phyloP scores from a whole-genome alignment of 139 green algal species.

The Raphidocelis subcapitata region DNA sequence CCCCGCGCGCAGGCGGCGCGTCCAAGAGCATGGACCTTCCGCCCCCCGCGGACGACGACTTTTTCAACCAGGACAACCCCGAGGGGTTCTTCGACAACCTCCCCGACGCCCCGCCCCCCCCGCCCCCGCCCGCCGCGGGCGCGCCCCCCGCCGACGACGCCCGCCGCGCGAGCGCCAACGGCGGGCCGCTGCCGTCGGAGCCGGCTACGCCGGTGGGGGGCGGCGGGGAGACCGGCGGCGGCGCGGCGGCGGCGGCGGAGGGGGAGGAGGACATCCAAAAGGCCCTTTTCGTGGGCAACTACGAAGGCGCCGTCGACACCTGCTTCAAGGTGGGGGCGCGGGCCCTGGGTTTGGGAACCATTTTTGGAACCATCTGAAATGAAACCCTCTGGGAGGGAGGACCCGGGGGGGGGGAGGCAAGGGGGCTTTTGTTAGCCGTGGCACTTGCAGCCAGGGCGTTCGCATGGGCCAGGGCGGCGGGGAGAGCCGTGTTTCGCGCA shows the following conservation, averaged over 20 bases:
- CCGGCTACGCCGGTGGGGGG: no score
- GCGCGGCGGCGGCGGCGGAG: slow-evolving; percentile 25
- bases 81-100: slow-evolving; percentile 74
- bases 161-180: slow-evolving; percentile 8
- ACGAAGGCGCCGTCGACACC: slow-evolving; percentile 78
- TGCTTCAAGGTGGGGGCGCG: slow-evolving; percentile 73
- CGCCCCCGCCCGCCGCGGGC: background rate
- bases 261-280: slow-evolving; percentile 82
- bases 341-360: no score
- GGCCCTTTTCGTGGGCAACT: slow-evolving; percentile 92
- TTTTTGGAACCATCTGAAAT: no score
- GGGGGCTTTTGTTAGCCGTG: no score
- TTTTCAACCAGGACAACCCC: slow-evolving; percentile 53
- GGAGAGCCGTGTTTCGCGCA: no score
- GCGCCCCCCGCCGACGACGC: background rate
- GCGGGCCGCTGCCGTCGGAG: no score
- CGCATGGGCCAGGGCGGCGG: no score
- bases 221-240: no score
- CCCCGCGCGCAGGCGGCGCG: slow-evolving; percentile 15
- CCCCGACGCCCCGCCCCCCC: slow-evolving; percentile 24
- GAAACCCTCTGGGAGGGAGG: no score
- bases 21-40: slow-evolving; percentile 22
- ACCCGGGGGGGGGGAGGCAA: no score
- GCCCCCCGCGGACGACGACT: slow-evolving; percentile 29
- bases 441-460: no score